A percentile compares a stretch with the other conserved stretches of the same genome.
phyloP scores from a whole-genome alignment of 2,329 filamentous ascomycete genomes.

The Teratosphaeria gauchensis region DNA sequence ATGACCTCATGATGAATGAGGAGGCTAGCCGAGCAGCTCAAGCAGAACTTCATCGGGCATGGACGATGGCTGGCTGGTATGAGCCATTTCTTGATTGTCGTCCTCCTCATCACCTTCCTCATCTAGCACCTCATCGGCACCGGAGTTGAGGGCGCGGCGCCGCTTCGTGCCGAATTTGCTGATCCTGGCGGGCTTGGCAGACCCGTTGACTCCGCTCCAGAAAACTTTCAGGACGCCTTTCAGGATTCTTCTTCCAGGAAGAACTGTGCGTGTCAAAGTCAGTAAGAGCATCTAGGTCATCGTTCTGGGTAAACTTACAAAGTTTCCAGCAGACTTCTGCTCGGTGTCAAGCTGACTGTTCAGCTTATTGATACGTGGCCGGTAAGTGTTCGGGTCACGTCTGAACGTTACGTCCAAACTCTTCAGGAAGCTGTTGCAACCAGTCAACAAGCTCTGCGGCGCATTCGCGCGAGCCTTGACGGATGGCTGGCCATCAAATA shows the following conservation, averaged over 20 bases:
- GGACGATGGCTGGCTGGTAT: slow-evolving; percentile 1
- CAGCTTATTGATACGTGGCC: slow-evolving; percentile 96
- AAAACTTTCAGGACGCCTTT: slow-evolving; percentile 46
- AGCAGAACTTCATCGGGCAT: background rate
- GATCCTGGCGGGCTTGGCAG: background rate
- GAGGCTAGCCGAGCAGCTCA: slow-evolving; percentile 6
- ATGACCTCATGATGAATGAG: background rate
- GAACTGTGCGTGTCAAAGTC: slow-evolving; percentile 48
- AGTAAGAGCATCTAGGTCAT: background rate
- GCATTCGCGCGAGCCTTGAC: slow-evolving; percentile 77
- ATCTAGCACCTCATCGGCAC: slow-evolving; percentile 46
- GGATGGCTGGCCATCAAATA: slow-evolving; percentile 92
- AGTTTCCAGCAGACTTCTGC: slow-evolving; percentile 90
- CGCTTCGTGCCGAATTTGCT: slow-evolving; percentile 19
- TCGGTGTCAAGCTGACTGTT: slow-evolving; percentile 95
- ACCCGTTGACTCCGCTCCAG: background rate
- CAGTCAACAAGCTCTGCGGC: slow-evolving; percentile 85
- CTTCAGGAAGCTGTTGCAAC: slow-evolving; percentile 94
- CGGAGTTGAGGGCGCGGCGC: slow-evolving; percentile 21
- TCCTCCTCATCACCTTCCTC: slow-evolving; percentile 56
- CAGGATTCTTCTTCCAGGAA: slow-evolving; percentile 82
- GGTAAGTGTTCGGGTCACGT: slow-evolving; percentile 89
- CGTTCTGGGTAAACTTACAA: slow-evolving; percentile 46
- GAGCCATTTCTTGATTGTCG: slow-evolving; percentile 37
- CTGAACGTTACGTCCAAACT: slow-evolving; percentile 97